Evolutionary conservation across 2,329 filamentous ascomycete genomes (phyloP).

Genomic region (Arthrobotrys megalospora): DNA sequence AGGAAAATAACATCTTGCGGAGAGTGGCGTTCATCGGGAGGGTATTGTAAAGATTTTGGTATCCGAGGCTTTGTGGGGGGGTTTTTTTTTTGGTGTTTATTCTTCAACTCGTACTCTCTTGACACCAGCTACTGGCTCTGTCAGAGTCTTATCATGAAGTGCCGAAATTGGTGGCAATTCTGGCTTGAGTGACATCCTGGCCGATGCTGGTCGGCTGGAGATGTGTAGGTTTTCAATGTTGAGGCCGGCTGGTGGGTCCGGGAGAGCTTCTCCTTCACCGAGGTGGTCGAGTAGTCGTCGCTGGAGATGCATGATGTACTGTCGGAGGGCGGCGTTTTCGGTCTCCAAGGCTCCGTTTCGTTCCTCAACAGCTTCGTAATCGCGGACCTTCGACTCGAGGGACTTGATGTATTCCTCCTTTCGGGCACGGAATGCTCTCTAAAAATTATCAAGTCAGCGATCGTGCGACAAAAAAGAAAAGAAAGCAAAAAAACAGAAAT

Average conservation of each 20-base stretch:
- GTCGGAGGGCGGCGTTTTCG: slow-evolving; percentile 90
- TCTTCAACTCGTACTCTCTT: slow-evolving; percentile 58
- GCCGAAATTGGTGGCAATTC: slow-evolving; percentile 55
- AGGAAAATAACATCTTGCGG: slow-evolving; percentile 8
- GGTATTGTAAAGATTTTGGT: slow-evolving; percentile 9
- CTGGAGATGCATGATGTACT: slow-evolving; percentile 93
- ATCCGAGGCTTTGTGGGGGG: neutral
- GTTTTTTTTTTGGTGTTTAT: slow-evolving; percentile 24
- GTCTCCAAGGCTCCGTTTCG: slow-evolving; percentile 84
- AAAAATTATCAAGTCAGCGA: slow-evolving; percentile 51
- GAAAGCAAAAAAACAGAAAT: neutral
- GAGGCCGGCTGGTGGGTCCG: slow-evolving; percentile 84
- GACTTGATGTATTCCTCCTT: slow-evolving; percentile 99
- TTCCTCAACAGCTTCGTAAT: slow-evolving; percentile 81
- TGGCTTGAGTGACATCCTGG: slow-evolving; percentile 52
- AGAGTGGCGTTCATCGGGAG: slow-evolving; percentile 31
- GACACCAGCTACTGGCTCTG: slow-evolving; percentile 45
- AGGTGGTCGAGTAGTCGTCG: slow-evolving; percentile 85
- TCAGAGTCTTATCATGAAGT: slow-evolving; percentile 49
- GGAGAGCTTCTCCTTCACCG: slow-evolving; percentile 82
- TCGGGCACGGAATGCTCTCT: slow-evolving; percentile 96
- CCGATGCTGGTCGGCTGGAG: slow-evolving; percentile 48
- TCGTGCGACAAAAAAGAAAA: neutral
- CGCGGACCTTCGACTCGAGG: slow-evolving; percentile 91
- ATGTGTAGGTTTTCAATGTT: slow-evolving; percentile 63